A percentile compares a stretch with the other conserved stretches of the same genome.
Evolutionary conservation across 2,329 filamentous ascomycete genomes (phyloP).

Genomic region (Fusarium denticulatum): DNA sequence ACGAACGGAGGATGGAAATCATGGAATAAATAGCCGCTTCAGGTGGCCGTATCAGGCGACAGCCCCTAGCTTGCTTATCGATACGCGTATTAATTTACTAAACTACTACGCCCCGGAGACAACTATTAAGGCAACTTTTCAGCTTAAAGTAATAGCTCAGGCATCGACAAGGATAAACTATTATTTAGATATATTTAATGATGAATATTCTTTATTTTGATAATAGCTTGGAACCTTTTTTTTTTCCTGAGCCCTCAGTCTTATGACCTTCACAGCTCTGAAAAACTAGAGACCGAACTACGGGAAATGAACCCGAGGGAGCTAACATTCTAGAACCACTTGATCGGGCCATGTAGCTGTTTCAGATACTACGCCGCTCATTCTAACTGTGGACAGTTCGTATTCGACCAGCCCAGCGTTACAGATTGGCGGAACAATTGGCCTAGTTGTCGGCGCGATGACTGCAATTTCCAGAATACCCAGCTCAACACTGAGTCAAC

Average conservation of each 20-base stretch:
- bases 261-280: neutral
- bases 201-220: no score
- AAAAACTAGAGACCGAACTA: neutral
- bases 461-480: neutral
- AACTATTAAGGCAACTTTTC: neutral
- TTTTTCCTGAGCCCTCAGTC: neutral
- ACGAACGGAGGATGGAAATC: neutral
- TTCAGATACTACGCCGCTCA: neutral
- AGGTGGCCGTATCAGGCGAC: neutral
- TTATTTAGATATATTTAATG: no score
- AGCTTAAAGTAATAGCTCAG: no score
- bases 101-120: neutral
- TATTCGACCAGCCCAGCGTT: neutral
- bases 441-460: neutral
- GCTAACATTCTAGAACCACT: neutral
- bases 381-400: neutral
- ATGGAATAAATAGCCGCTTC: neutral
- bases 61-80: neutral
- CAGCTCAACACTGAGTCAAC: neutral
- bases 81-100: neutral
- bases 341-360: neutral
- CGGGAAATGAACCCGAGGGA: neutral
- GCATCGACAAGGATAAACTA: no score
- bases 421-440: neutral
- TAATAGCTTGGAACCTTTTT: no score